Evolutionary conservation across 306 rosid species (phyloP), one percentile per base, ranked within the genome.

Genomic region (Begonia masoniana): DNA sequence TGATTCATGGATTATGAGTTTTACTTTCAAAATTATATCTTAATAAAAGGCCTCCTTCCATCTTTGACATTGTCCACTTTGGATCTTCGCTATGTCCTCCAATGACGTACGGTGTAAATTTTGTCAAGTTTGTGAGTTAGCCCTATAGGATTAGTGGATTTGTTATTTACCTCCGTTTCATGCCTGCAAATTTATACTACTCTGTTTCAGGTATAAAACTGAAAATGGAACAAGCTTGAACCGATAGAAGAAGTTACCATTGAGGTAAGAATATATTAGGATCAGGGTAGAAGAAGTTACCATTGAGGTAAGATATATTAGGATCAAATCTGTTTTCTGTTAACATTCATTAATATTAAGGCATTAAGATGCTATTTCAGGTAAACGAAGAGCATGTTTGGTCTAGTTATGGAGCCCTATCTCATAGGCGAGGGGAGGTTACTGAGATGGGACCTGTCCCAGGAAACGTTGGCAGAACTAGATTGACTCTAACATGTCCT

Each of bases 371-470:
- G 23, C 62, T 50, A 62, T 57, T 73, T 47, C 77, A 91, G 99
- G 78, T 91, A 59, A 86, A 86, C 72, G 92, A 91, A 55, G 96
- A 91, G 68, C 99, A 91, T 15, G 99, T 91, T n/a, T 23, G 99
- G 99, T 57, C 65, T 86, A 65, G 73, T 91, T 61, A 91, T 91
- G 99, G 96, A 73, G 96, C 96, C 50, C 74, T 91, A 61, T 91
- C 99, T 64, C 94, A 86, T 56, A 75, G 99, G 62, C 86, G 94
- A 62, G 99, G 79, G 16, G 99, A 91, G 79, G 74, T 91, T 66
- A 62, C 64, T 39, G 96, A 83, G 66, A 91, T 91, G 99, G 96
- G 96, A 52, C 99, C 99, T 60, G 99, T 91, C 51, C 65, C 99
- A 0, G 99, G 96, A 60, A 59, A 74, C 51, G 67, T 65, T 61